Evolutionary conservation across 2,329 filamentous ascomycete species (phyloP).

Genomic region (Botrytis porri): DNA sequence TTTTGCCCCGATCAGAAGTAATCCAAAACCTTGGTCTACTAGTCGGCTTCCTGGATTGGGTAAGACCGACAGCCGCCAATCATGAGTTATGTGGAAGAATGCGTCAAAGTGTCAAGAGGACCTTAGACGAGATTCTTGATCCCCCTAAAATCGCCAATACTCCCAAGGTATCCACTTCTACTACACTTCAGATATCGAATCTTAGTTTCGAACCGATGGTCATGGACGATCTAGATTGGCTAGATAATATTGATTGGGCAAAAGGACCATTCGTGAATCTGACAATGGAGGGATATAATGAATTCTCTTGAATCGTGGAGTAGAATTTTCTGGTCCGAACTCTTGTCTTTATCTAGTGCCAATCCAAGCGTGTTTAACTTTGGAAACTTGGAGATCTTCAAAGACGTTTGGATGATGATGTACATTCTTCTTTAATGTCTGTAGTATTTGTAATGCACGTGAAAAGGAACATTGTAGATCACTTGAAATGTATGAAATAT

Average conservation of each 20-base stretch:
- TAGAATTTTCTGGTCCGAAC: background rate
- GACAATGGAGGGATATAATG: slow-evolving; percentile 7
- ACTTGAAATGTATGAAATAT: background rate
- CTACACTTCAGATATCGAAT: background rate
- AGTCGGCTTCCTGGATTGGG: slow-evolving; percentile 51
- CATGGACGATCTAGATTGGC: slow-evolving; percentile 34
- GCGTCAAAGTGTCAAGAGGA: slow-evolving; percentile 48
- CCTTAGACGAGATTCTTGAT: slow-evolving; percentile 47
- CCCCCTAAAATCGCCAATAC: background rate
- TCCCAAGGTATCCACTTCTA: background rate
- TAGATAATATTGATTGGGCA: slow-evolving; percentile 36
- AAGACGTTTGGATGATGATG: rapidly evolving
- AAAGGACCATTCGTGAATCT: slow-evolving; percentile 34
- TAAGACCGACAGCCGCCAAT: slow-evolving; percentile 48
- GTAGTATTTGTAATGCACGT: background rate
- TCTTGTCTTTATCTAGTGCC: background rate
- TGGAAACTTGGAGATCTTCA: background rate
- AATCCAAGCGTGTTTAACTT: background rate
- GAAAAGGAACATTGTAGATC: background rate
- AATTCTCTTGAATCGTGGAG: background rate
- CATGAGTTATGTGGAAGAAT: slow-evolving; percentile 47
- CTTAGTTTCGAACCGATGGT: background rate
- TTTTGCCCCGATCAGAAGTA: slow-evolving; percentile 47
- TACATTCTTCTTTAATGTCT: background rate
- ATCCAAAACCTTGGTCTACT: slow-evolving; percentile 52